Base-by-base conservation (phyloP, 331 rosid species). In the Quercus phellos region DNA sequence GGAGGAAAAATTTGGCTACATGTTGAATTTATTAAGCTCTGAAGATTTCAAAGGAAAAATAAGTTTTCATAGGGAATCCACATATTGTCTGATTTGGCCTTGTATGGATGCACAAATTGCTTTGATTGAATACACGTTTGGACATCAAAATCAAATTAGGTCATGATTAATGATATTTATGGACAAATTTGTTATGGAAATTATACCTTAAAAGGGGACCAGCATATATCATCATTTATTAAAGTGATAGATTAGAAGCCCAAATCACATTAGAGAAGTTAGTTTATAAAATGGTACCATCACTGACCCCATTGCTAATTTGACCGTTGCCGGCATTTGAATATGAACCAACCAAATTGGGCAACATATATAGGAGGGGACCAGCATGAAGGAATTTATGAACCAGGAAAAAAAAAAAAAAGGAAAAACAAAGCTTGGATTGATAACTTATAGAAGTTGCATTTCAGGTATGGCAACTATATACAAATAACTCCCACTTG, bases 291-390 rank as follows among this genome's bases (percentile, higher is more conserved):
- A 4, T 13, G 71, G 74, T 73, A 6, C 50, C 61, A 17, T 59
- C 7, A 2, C 12, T 32, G 63, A 24, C 27, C 51, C 11, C 80
- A 72, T 0, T 26, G 51, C 53, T 21, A 43, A 69, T 68, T n/a
- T 54, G 77, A 63, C 51, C 72, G 75, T 21, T 76, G 81, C 90
- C 88, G 90, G 73, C 86, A 78, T 58, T 76, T 63, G 46, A 38
- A 38, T 79, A 74, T 66, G 75, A 79, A n/a, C 82, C 86, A 72
- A 60, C 22, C 83, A 87, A 79, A 76, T 76, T 73, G 77, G 72
- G 64, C 85, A 66, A 12, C 68, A 72, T 8, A 8, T 8, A 8
- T 34, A 13, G 66, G 59, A 17, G 71, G 79, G 86, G 82, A 70
- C 79, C 85, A 70, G 3, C 53, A 38, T 8, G 19, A 26, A 3